Evolutionary conservation across 495 filamentous ascomycete genomes (phyloP), one percentile per base, ranked within the genome.

Genomic region (Sordaria brevicollis): DNA sequence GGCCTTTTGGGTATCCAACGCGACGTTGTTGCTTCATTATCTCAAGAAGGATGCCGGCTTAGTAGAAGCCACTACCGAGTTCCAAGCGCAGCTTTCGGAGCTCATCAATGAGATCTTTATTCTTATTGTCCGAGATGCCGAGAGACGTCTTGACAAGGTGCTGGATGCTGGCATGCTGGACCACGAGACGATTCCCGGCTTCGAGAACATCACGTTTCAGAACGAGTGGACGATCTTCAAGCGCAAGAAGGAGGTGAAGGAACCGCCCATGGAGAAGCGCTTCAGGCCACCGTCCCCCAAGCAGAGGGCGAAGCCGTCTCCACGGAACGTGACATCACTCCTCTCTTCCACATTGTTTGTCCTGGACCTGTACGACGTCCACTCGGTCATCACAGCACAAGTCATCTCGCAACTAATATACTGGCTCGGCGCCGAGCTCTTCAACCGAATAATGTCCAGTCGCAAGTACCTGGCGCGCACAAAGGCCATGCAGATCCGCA

Each of bases 401-500:
- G 91, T 97, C 68, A 82, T 97, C 49, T 91, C 93, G 11, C 95
- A 99, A 77, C 86, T 99, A 2, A 85, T 97, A 43, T 99, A 97
- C 80, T 99, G 95, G 95, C 86, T 99, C 15, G 90, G 95, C 2
- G 93, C 94, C 0, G 95, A 99, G 77, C 86, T 98, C 15, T 99
- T 99, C 83, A 99, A 99, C 77, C 92, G 96, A 70, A 93, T 98
- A 77, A 94, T 98, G 89, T 93, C 91, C 15, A 97, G 93, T 71
- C 90, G 92, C 69, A 92, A 93, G 78, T 99, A 97, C 75, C 86
- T 99, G 7, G 94, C 95, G 5, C 89, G 95, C 35, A 99, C 95
- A 15, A 99, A 99, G 78, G 95, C 95, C 6, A 98, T 99, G 95
- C 96, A 99, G 75, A 97, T 99, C 71, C 92, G 95, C 71, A 97